Evolutionary conservation across 169 alveolate genomes (phyloP).

Genomic region (Pseudocohnilembus persalinus): DNA sequence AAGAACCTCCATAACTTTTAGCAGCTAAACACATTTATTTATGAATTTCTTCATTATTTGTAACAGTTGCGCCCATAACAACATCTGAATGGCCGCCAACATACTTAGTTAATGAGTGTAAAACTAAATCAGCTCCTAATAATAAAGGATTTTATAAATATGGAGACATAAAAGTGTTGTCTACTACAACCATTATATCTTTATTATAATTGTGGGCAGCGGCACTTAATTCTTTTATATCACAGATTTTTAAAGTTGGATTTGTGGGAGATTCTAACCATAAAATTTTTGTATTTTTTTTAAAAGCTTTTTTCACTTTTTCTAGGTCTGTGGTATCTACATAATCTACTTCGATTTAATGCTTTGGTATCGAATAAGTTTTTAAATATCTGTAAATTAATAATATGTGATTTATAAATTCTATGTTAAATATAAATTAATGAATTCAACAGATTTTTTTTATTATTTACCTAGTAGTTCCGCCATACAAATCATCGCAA

Average conservation of each 20-base stretch:
- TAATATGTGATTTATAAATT: no score
- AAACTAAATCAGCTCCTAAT: constrained; percentile 84
- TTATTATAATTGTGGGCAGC: constrained; percentile 54
- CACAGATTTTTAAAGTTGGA: constrained; percentile 82
- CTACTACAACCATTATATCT: constrained; percentile 70
- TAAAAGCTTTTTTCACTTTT: constrained; percentile 51
- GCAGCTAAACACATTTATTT: constrained; percentile 48
- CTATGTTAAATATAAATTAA: no score
- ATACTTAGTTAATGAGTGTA: constrained; percentile 83
- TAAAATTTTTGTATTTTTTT: constrained; percentile 70
- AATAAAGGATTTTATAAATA: constrained; percentile 76
- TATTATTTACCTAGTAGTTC: no score
- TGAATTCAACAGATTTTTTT: no score
- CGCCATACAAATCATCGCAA: constrained; percentile 88
- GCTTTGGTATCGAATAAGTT: constrained; percentile 35
- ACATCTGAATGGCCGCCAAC: constrained; percentile 92
- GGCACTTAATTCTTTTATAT: constrained; percentile 66
- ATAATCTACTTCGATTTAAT: constrained; percentile 59
- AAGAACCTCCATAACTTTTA: constrained; percentile 64
- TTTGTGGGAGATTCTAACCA: constrained; percentile 91
- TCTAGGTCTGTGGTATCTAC: constrained; percentile 66
- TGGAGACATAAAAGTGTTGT: constrained; percentile 87
- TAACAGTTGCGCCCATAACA: constrained; percentile 78
- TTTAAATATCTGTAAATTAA: constrained; percentile 70
- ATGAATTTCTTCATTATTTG: constrained; percentile 65